These are phyloP conservation scores for Shiraia sp. DNA, from an alignment of 2,329 filamentous ascomycete genomes.

Conservation along the genomic window DNA sequence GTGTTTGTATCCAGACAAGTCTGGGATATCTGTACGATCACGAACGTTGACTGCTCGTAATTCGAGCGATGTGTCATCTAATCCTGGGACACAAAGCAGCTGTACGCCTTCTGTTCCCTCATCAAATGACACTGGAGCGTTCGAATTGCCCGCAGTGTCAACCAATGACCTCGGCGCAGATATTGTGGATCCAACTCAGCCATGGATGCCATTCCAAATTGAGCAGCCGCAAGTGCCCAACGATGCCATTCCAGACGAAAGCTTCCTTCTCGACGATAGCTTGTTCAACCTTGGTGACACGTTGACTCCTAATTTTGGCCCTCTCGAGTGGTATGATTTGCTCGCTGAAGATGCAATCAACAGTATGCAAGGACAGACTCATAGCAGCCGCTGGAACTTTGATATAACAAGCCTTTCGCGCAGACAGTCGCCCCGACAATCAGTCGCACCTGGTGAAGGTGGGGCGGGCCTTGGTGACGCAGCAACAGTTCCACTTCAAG, in stretches of 20 bases:
- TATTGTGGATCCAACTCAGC: conserved; percentile 9
- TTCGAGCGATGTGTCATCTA: conserved; percentile 7
- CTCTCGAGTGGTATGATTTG: conserved; percentile 54
- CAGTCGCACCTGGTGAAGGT: conserved; percentile 32
- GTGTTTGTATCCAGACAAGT: conserved; percentile 43
- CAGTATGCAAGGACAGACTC: conserved; percentile 38
- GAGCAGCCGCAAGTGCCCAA: conserved; percentile 16
- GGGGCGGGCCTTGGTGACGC: conserved; percentile 3
- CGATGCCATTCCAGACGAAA: conserved; percentile 23
- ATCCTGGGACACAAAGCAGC: conserved; percentile 1
- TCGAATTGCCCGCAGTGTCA: not conserved
- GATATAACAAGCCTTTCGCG: conserved; percentile 49
- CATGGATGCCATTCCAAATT: conserved; percentile 19
- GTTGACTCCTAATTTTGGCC: conserved; percentile 46
- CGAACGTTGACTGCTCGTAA: conserved; percentile 17
- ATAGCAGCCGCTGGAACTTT: conserved; percentile 42
- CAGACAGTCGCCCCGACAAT: conserved; percentile 38
- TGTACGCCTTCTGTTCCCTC: conserved; percentile 1
- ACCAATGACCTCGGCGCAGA: conserved; percentile 7
- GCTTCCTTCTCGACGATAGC: conserved; percentile 29
- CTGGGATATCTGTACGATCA: conserved; percentile 8
- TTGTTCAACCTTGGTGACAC: conserved; percentile 30
- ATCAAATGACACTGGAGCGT: not conserved
- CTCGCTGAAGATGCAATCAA: conserved; percentile 49
- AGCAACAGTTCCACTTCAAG: conserved; percentile 7